A percentile compares a stretch with the other conserved stretches of the same genome.
phyloP scores from a whole-genome alignment of 441 rosid species.

The Daphne laureola region DNA sequence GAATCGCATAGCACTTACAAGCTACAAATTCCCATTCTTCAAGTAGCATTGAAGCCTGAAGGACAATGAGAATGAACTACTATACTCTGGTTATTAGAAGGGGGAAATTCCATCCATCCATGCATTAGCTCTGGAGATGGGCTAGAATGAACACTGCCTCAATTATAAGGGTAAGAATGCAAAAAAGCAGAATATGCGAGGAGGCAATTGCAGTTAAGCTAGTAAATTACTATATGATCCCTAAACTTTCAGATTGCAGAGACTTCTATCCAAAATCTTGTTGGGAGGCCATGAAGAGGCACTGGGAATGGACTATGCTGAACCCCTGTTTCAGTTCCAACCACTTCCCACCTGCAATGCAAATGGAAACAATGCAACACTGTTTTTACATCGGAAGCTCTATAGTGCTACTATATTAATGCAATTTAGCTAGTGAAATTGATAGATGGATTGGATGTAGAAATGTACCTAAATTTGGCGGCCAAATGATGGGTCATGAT shows the following conservation, averaged over 20 bases:
- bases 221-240: conserved; percentile 1
- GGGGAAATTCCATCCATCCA: conserved; percentile 6
- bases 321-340: conserved; percentile 44
- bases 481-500: conserved; percentile 53
- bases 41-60: too few relatives aligned
- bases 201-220: conserved; percentile 7
- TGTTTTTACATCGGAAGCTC: background rate
- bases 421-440: too few relatives aligned
- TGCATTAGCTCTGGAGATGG: conserved; percentile 13
- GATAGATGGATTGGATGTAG: too few relatives aligned
- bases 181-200: background rate
- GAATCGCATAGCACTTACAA: too few relatives aligned
- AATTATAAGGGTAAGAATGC: background rate
- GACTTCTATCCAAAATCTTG: conserved; percentile 52
- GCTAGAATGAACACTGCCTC: conserved; percentile 6
- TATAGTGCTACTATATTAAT: too few relatives aligned
- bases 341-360: conserved; percentile 73
- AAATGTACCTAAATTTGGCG: conserved; percentile 51
- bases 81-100: too few relatives aligned
- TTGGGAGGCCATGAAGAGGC: conserved; percentile 59
- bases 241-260: conserved; percentile 14
- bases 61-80: too few relatives aligned
- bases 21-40: too few relatives aligned
- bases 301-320: conserved; percentile 80
- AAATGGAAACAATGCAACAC: conserved; percentile 15